A percentile compares a stretch with the other conserved stretches of the same genome.
Conservation (phyloP, 2,329 filamentous ascomycete genomes). For the Thermothelomyces thermophilus region DNA sequence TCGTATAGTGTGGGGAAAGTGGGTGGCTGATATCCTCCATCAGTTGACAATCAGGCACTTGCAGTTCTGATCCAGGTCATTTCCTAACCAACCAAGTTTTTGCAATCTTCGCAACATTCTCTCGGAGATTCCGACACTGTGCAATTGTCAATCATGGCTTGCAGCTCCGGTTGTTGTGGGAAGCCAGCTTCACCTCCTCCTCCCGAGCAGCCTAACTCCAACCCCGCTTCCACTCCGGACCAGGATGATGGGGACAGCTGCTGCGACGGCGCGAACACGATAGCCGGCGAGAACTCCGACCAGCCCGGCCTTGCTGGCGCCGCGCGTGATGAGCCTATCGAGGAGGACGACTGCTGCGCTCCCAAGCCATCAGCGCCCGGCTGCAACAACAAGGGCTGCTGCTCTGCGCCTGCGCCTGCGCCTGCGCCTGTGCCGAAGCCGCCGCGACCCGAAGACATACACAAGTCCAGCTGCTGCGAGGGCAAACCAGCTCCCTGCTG, state of each 20-base stretch:
- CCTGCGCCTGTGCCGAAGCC: neutral
- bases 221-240: neutral
- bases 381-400: conserved; percentile 12
- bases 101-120: no score
- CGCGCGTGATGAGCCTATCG: neutral
- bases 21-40: no score
- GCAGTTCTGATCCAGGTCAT: no score
- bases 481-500: conserved; percentile 37
- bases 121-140: no score
- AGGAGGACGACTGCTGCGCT: neutral
- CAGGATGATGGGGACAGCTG: neutral
- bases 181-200: neutral
- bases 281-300: neutral
- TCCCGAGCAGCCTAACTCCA: neutral
- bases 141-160: conserved; percentile 13
- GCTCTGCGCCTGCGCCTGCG: neutral
- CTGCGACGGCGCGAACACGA: neutral
- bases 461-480: conserved; percentile 35
- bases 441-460: conserved; percentile 4
- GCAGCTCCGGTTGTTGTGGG: conserved; percentile 16
- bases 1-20: no score
- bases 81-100: no score
- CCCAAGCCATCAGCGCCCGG: neutral
- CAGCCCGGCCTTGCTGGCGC: neutral
- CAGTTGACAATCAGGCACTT: no score